These are phyloP conservation scores for Coprinellus aureogranulatus DNA, from an alignment of 768 basidiomycete genomes.

Conservation along the genomic window DNA sequence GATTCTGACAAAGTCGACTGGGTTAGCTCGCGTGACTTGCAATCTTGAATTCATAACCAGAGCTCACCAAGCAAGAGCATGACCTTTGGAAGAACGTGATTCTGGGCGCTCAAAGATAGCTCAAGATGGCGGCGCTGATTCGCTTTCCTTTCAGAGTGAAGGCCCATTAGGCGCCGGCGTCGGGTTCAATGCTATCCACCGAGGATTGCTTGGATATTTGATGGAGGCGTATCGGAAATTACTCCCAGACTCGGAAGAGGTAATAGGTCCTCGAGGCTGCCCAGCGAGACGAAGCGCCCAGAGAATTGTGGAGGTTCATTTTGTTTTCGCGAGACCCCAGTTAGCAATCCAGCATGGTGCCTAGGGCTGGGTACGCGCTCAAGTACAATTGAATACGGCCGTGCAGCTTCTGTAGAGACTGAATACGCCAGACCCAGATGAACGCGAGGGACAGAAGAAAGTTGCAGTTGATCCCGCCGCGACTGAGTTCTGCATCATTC, in stretches of 20 bases:
- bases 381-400: too few species aligned
- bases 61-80: background rate
- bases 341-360: too few species aligned
- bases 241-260: too few species aligned
- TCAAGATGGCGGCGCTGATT: background rate
- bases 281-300: too few species aligned
- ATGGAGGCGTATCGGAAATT: too few species aligned
- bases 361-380: too few species aligned
- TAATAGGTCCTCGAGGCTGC: too few species aligned
- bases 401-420: too few species aligned
- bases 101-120: background rate
- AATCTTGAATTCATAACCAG: background rate
- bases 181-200: background rate
- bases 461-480: too few species aligned
- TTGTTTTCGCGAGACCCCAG: background rate
- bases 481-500: too few species aligned
- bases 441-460: too few species aligned
- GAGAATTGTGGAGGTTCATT: background rate
- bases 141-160: background rate
- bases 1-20: background rate
- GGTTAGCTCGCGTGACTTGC: background rate
- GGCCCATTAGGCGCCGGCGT: background rate
- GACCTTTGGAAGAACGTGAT: background rate
- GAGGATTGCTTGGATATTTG: background rate
- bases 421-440: too few species aligned